Evolutionary conservation across 1,139 yeast species (phyloP), one percentile per base, ranked within the genome.

Genomic region (Nakaseomyces glabratus): DNA sequence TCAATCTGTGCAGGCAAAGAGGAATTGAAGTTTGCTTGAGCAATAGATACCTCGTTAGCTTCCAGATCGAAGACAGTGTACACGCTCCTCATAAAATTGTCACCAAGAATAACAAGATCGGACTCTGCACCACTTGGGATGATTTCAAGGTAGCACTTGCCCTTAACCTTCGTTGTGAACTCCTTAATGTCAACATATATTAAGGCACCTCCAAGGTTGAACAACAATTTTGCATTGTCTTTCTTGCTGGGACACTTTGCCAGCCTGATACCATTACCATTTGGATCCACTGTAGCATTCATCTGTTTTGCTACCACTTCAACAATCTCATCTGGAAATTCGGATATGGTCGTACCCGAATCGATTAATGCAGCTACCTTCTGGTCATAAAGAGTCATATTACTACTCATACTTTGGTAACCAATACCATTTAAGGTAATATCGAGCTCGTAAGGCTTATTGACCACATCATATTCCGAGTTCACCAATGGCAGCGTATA

Each of bases 11-110:
- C n/a, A n/a, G n/a, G n/a, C 3, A 17, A 17, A 35, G 65, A 68
- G 5, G 58, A 57, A 21, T 46, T 43, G 23, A 31, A 57, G 25
- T 59, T 60, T 4, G 75, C 77, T 44, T 71, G 82, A 1, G 93
- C 95, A 38, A 85, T 40, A 1, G 79, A 76, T 19, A 85, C 64
- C 49, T 76, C 73, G 36, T 63, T 58, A 43, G 71, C 71, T 16
- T 79, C 85, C 44, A 82, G 61, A 58, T 85, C 93, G 47, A 71
- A 82, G 28, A 82, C 94, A 35, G 78, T 69, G 51, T 84, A 85
- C 8, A 82, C 85, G 36, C 71, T 65, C 42, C 84, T 68, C 46
- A 85, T 61, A 57, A 82, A 76, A 24, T 76, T 69, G 55, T 82
- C 93, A 32, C 95, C 95, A 13, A 82, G 53, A 11, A 72, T 61